Base-by-base conservation (phyloP, 2,329 filamentous ascomycete species). In the Exophiala xenobiotica region DNA sequence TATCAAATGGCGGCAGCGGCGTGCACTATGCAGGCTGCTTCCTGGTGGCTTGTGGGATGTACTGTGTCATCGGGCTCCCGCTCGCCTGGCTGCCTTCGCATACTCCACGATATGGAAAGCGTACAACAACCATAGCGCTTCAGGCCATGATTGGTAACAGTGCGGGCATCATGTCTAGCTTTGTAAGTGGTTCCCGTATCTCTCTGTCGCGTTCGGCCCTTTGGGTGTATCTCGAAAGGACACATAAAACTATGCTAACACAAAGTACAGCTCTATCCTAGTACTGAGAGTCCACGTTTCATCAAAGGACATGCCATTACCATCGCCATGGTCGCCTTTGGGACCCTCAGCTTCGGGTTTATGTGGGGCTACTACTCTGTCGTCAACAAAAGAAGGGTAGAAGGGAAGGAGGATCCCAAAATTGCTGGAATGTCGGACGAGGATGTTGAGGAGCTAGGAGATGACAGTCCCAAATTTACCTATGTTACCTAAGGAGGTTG, bases 11-110 rank as follows among this genome's bases (percentile, higher is more conserved):
- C 1, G 67, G 78, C 1, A 73, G 79, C 0, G 81, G 79, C 0
- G 85, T 83, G 6, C 84, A 86, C 59, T 90, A 89, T 62, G 86
- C 87, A 56, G 87, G 82, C 1, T 88, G 86, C 54, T 86, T 90
- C 65, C 70, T 91, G 8, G 80, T 90, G 0, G 86, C 87, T 0
- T 76, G 82, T 51, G 87, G 87, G 0, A 65, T 91, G 2, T 91
- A 90, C 58, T 74, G 79, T 12, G 70, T 70, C 4, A 75, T 79
- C n/a, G 78, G 78, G 1, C 60, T 81, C 12, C 76, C 77, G 3
- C 67, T 81, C 6, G 77, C 78, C 3, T 81, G 78, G 79, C 57
- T 71, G 9, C 68, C 86, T 0, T 84, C 79, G 6, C 90, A 89
- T 52, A 78, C 78, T 12, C 87, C 87, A 1, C 75, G 87, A 6